phyloP scores from a whole-genome alignment of 306 rosid genomes.

The Leucaena leucocephala region DNA sequence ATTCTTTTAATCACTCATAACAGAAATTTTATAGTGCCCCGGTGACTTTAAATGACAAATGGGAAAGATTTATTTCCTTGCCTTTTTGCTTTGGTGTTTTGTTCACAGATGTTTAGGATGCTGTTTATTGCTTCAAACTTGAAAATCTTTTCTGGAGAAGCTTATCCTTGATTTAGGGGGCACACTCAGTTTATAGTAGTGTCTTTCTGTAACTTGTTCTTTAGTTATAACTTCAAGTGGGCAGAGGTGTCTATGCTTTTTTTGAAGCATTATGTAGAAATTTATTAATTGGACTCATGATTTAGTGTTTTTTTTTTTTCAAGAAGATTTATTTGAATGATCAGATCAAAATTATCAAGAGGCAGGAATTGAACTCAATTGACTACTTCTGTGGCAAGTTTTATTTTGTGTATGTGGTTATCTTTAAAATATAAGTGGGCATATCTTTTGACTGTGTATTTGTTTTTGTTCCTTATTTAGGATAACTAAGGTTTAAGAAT shows the following conservation, averaged over 20 bases:
- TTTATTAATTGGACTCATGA: background rate
- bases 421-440: background rate
- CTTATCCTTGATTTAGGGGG: background rate
- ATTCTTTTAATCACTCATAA: background rate
- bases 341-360: background rate
- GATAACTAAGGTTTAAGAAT: background rate
- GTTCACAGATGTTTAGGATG: background rate
- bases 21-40: background rate
- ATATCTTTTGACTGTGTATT: background rate
- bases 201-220: background rate
- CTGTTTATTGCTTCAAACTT: background rate
- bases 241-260: no score
- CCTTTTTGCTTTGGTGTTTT: background rate
- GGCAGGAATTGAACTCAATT: background rate
- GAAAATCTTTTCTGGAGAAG: background rate
- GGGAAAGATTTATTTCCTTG: background rate
- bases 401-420: no score
- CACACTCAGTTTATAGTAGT: background rate
- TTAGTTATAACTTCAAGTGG: no score
- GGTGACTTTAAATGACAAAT: background rate
- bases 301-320: background rate
- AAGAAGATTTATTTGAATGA: background rate
- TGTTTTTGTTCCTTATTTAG: background rate
- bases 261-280: background rate
- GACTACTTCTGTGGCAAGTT: no score